Percentiles rank a stretch among this genome's conserved stretches.
Conservation (phyloP, 2,329 filamentous ascomycete species). For the Microdochium bolleyi region DNA sequence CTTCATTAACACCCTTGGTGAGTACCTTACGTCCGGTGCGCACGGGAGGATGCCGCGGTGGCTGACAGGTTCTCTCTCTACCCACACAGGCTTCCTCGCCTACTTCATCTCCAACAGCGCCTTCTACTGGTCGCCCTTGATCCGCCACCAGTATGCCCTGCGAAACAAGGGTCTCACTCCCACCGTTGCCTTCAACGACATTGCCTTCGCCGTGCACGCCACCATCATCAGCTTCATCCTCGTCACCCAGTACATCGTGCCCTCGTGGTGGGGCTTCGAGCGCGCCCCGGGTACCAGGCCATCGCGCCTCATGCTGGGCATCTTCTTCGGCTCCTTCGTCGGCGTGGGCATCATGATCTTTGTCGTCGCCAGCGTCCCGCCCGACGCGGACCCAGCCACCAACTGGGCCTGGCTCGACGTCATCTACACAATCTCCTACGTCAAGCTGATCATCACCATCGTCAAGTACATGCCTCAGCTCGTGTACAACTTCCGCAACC, state of each 20-base stretch:
- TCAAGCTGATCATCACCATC: constrained; percentile 82
- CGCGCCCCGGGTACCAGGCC: constrained; percentile 43
- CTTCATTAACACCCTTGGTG: constrained; percentile 59
- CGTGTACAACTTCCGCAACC: constrained; percentile 72
- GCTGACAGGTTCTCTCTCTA: not conserved
- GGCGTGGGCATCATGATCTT: constrained; percentile 41
- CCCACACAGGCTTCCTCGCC: constrained; percentile 52
- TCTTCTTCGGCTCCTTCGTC: constrained; percentile 61
- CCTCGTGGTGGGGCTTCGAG: constrained; percentile 68
- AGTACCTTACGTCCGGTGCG: constrained; percentile 6
- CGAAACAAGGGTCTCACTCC: constrained; percentile 70
- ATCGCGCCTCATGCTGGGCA: constrained; percentile 54
- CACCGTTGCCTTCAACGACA: constrained; percentile 83
- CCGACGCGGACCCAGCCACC: constrained; percentile 27
- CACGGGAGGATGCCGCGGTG: not conserved
- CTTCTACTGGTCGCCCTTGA: constrained; percentile 71
- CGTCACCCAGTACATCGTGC: constrained; percentile 70
- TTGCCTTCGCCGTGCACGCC: constrained; percentile 80
- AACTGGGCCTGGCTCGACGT: constrained; percentile 58
- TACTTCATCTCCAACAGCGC: constrained; percentile 69
- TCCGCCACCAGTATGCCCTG: constrained; percentile 75
- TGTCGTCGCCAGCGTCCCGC: constrained; percentile 28
- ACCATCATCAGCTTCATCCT: constrained; percentile 62
- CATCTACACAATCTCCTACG: constrained; percentile 67
- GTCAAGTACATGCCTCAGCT: constrained; percentile 92